Percentiles rank a stretch among this genome's conserved stretches.
Conservation (phyloP, 345 rosid species). For the Ailanthus altissimus region DNA sequence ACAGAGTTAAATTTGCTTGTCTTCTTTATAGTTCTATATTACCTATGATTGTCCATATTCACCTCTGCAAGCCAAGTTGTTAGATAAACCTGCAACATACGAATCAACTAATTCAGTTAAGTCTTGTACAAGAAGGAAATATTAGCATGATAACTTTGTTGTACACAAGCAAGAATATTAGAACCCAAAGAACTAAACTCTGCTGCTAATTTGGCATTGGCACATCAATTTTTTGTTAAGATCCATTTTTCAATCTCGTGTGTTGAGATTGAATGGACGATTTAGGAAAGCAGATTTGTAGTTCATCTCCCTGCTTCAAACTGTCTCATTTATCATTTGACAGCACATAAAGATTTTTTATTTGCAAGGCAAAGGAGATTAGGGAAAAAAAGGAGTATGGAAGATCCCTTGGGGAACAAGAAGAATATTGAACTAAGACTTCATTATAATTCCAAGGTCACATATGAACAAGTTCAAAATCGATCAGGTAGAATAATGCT, state of each 20-base stretch:
- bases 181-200: background rate
- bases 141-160: background rate
- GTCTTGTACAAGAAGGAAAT: background rate
- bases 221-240: background rate
- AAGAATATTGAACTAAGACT: background rate
- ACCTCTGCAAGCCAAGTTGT: conserved; percentile 89
- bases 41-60: conserved; percentile 66
- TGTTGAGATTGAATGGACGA: background rate
- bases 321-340: background rate
- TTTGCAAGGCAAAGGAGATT: background rate
- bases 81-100: conserved; percentile 55
- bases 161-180: background rate
- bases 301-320: background rate
- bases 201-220: background rate
- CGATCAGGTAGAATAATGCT: background rate
- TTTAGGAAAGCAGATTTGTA: background rate
- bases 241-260: background rate
- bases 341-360: background rate
- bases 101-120: background rate
- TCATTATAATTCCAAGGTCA: background rate
- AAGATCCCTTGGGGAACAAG: background rate
- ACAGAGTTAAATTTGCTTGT: too few species aligned
- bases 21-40: conserved; percentile 11
- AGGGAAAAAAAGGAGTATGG: background rate
- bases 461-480: background rate